Base-by-base conservation (phyloP, 2,329 filamentous ascomycete genomes). In the Fusarium stilboides region DNA sequence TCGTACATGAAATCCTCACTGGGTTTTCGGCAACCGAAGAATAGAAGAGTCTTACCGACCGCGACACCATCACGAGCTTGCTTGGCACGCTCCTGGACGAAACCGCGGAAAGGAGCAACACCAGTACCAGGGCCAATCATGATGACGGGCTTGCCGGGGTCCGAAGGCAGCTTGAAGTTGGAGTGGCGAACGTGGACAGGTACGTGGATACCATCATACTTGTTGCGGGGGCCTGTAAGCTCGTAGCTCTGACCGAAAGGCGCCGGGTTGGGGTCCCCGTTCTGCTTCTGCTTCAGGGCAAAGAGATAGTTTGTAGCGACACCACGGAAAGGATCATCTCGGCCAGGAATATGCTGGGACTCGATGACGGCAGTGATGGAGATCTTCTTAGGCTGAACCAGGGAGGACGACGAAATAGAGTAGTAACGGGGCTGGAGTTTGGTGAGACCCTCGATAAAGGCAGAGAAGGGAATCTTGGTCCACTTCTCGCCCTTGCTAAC, bases 371-470 rank as follows among this genome's bases (percentile, higher is more conserved):
- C 95, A 17, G 96, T 99, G 75, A 99, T 92, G 64, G 96, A 93
- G 71, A 99, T 94, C 84, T 94, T 95, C 82, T 97, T 91, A 78
- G 96, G 94, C 78, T 99, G 94, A 17, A 97, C 94, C 10, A 94
- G 80, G 8, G 96, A 98, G 1, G 96, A 98, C 2, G 97, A 99
- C 3, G 96, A 99, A 80, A 99, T 99, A 50, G 97, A 99, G 85
- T 99, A 99, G 86, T 98, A 99, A 50, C 96, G 93, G 39, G 96
- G 95, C 81, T 99, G 96, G 59, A 99, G 89, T 85, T 98, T 98
- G 82, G 91, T 93, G 65, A 99, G 82, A 70, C 94, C 92, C 85
- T 99, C 96, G 71, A 99, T 94, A 74, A 98, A 90, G 74, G 94
- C 90, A 10, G 96, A 97, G 83, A 99, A 98, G 17, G 96, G 97